phyloP scores from a whole-genome alignment of 2,329 filamentous ascomycete species.

The Moelleriella libera region DNA sequence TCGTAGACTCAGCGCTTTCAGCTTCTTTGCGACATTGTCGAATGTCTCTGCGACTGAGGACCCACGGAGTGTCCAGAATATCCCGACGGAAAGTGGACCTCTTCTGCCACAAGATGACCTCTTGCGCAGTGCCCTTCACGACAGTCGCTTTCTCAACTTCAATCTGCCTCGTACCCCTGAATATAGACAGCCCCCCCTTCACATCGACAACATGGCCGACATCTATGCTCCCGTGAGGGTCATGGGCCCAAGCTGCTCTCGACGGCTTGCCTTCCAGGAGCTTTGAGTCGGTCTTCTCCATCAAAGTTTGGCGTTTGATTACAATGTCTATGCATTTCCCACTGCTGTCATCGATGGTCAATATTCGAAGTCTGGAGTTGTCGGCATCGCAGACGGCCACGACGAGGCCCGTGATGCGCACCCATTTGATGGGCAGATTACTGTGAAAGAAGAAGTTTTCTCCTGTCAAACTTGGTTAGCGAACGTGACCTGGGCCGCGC shows the following conservation, averaged over 20 bases:
- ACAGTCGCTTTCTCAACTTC: slow-evolving; percentile 34
- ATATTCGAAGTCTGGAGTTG: slow-evolving; percentile 25
- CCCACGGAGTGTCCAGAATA: slow-evolving; percentile 39
- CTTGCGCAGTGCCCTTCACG: slow-evolving; percentile 37
- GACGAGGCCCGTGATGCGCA: slow-evolving; percentile 56
- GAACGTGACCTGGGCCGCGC: neutral
- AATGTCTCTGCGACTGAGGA: slow-evolving; percentile 33
- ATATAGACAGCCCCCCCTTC: slow-evolving; percentile 36
- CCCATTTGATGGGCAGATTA: slow-evolving; percentile 67
- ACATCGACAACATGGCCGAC: slow-evolving; percentile 43
- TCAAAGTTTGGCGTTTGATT: slow-evolving; percentile 3
- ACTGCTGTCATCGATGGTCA: slow-evolving; percentile 52
- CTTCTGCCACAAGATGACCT: slow-evolving; percentile 46
- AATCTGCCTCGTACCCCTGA: slow-evolving; percentile 35
- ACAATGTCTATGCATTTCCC: slow-evolving; percentile 39
- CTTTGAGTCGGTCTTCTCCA: neutral
- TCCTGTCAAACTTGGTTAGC: slow-evolving; percentile 12
- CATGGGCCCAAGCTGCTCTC: slow-evolving; percentile 1
- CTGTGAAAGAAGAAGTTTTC: slow-evolving; percentile 50
- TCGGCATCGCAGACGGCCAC: slow-evolving; percentile 43
- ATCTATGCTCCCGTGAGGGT: slow-evolving; percentile 21
- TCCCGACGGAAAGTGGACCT: slow-evolving; percentile 31
- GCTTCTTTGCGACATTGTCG: slow-evolving; percentile 34
- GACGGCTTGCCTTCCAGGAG: neutral
- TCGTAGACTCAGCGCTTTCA: slow-evolving; percentile 16